Conservation (phyloP, 139 green algal genomes). For the Auxenochlorella pyrenoidosa region DNA sequence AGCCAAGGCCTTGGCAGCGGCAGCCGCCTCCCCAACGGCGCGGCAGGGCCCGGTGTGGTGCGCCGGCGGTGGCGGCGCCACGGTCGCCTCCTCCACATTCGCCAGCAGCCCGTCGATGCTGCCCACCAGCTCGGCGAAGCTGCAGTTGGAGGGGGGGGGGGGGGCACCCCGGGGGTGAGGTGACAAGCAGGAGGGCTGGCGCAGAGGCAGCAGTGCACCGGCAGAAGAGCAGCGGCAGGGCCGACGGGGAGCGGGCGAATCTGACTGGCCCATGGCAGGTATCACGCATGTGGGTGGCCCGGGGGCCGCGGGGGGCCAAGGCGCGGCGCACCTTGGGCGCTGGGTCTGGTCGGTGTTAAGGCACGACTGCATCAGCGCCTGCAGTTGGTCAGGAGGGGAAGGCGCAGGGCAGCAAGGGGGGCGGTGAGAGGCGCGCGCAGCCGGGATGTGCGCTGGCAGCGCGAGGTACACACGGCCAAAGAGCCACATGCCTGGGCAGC, state of each 20-base stretch:
- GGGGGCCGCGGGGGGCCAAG: no score
- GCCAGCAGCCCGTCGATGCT: constrained; percentile 11
- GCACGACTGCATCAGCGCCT: constrained; percentile 14
- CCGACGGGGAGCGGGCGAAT: not conserved
- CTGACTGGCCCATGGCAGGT: no score
- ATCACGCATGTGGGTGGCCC: no score
- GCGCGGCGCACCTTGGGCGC: constrained; percentile 27
- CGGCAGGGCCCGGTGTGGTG: not conserved
- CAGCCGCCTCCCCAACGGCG: not conserved
- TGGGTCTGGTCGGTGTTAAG: constrained; percentile 2
- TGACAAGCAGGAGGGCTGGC: no score
- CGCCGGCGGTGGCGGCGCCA: not conserved
- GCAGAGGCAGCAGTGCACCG: not conserved
- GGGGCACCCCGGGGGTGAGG: not conserved
- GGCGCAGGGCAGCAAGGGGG: not conserved
- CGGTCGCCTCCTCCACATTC: not conserved
- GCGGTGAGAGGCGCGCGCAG: no score
- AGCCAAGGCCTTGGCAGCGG: no score
- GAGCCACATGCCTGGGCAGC: no score
- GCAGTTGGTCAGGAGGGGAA: not conserved
- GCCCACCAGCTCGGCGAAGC: constrained; percentile 14
- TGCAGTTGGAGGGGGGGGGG: not conserved
- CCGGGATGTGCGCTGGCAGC: no score
- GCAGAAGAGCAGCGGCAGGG: no score
- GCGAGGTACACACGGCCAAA: no score